Conservation (phyloP, 495 filamentous ascomycete species). For the Penicillium coffeae region DNA sequence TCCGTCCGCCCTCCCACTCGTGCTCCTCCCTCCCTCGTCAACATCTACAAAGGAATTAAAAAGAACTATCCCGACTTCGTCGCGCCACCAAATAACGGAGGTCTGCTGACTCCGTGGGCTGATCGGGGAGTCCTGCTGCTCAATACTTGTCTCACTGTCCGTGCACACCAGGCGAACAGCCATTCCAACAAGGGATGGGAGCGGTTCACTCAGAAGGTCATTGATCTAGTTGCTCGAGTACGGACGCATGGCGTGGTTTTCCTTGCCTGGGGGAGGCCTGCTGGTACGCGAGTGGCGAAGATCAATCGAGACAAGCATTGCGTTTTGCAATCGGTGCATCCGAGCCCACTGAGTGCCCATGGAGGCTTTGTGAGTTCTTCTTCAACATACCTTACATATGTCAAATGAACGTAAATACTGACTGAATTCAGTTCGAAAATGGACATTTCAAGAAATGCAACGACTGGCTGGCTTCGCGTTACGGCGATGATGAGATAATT, state of each 20-base stretch:
- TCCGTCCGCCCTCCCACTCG: conserved; percentile 84
- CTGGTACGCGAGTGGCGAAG: conserved; percentile 65
- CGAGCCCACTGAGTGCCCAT: conserved; percentile 78
- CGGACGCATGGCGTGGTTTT: conserved; percentile 83
- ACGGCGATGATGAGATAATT: conserved; percentile 75
- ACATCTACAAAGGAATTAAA: conserved; percentile 84
- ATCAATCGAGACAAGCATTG: conserved; percentile 69
- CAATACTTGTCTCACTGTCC: conserved; percentile 90
- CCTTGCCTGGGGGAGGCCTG: conserved; percentile 85
- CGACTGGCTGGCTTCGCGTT: conserved; percentile 74
- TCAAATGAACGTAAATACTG: not conserved
- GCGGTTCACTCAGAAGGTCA: conserved; percentile 80
- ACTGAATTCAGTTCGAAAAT: conserved; percentile 60
- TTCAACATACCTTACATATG: not conserved
- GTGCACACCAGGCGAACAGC: conserved; percentile 77
- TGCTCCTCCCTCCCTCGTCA: conserved; percentile 81
- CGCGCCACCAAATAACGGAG: conserved; percentile 68
- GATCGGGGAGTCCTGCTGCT: conserved; percentile 86
- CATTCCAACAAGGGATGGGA: conserved; percentile 89
- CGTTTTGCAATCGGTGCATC: conserved; percentile 82
- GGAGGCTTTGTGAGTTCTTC: conserved; percentile 60
- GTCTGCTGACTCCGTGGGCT: conserved; percentile 88
- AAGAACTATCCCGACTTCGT: conserved; percentile 83
- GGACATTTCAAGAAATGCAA: conserved; percentile 87
- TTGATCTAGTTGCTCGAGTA: conserved; percentile 75